Base-by-base conservation (phyloP, 140 eudicot genomes). In the Oenanthe javanica region DNA sequence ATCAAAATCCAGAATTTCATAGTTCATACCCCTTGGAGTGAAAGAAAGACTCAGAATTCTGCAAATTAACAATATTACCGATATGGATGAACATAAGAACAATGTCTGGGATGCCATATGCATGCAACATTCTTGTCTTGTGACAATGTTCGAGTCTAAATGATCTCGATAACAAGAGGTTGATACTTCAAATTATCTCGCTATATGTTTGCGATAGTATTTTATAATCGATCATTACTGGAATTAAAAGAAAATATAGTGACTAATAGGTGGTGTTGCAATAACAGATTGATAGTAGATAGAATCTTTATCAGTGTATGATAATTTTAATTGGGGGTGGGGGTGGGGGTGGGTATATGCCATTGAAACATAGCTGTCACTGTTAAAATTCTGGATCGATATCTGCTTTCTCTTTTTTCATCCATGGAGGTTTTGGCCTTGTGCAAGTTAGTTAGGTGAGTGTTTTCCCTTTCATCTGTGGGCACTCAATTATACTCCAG, bases 1-100 rank as follows among this genome's bases (percentile, higher is more conserved):
- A 77, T 77, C 80, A 54, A 77, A 77, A 31, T 77, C 69, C 51
- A 31, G 31, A 76, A 54, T 2, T 77, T 52, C 50, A 52, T 54
- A 50, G 36, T 31, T 31, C 36, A 31, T 31, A 31, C 14, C 70
- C 80, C n/a, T 77, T 52, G 21, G 36, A 9, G 9, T 47, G 69
- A n/a, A 61, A 61, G 36, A 61, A 61, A n/a, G 69, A 61, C 4
- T 21, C 67, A 0, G n/a, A 59, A 21, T 1, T 59, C 67, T 21
- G 31, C 31, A 2, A 51, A 31, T 31, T 31, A 31, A 31, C 36
- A 31, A 31, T 31, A 31, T 31, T 31, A 31, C 36, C 52, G 52
- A 49, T 49, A 9, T 49, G 14, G 52, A 51, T 51, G 25, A 55
- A 4, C 64, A 55, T 15, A 14, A 18, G 4, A 55, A 19, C 64